These are phyloP conservation scores for Rusavskia elegans DNA, from an alignment of 495 filamentous ascomycete genomes.

Conservation along the genomic window DNA sequence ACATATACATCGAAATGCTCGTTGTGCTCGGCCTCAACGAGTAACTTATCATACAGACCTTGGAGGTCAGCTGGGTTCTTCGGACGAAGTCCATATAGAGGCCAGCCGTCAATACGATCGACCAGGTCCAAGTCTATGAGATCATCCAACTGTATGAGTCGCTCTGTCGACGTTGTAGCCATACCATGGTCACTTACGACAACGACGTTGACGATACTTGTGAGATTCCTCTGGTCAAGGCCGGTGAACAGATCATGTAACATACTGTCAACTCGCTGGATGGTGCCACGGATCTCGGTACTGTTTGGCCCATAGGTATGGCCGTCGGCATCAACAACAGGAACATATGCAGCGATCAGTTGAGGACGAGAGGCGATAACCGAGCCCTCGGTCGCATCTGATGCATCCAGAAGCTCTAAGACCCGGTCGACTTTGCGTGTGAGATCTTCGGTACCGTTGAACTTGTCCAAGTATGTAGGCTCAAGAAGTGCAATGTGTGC, in stretches of 20 bases:
- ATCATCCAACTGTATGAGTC: slow-evolving; percentile 90
- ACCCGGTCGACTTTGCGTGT: slow-evolving; percentile 61
- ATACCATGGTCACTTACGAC: slow-evolving; percentile 98
- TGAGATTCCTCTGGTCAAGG: slow-evolving; percentile 67
- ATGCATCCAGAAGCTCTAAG: slow-evolving; percentile 65
- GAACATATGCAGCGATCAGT: slow-evolving; percentile 86
- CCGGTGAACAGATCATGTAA: slow-evolving; percentile 59
- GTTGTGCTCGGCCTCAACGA: slow-evolving; percentile 32
- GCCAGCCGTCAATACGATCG: slow-evolving; percentile 87
- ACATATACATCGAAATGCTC: slow-evolving; percentile 52
- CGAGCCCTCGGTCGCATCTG: slow-evolving; percentile 22
- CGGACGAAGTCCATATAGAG: slow-evolving; percentile 64
- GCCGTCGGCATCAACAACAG: slow-evolving; percentile 72
- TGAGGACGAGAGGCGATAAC: slow-evolving; percentile 46
- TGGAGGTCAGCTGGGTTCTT: slow-evolving; percentile 23
- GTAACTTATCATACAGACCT: slow-evolving; percentile 19
- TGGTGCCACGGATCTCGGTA: slow-evolving; percentile 66
- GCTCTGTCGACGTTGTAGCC: slow-evolving; percentile 69
- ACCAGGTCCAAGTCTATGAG: slow-evolving; percentile 58
- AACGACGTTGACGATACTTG: slow-evolving; percentile 82
- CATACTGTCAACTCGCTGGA: slow-evolving; percentile 63
- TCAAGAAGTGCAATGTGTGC: slow-evolving; percentile 47
- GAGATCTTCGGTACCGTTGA: slow-evolving; percentile 59
- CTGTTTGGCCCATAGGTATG: slow-evolving; percentile 88
- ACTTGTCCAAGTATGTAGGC: slow-evolving; percentile 67